Conservation (phyloP, 1,284 basidiomycete genomes). For the Macrocystidia cucumis region DNA sequence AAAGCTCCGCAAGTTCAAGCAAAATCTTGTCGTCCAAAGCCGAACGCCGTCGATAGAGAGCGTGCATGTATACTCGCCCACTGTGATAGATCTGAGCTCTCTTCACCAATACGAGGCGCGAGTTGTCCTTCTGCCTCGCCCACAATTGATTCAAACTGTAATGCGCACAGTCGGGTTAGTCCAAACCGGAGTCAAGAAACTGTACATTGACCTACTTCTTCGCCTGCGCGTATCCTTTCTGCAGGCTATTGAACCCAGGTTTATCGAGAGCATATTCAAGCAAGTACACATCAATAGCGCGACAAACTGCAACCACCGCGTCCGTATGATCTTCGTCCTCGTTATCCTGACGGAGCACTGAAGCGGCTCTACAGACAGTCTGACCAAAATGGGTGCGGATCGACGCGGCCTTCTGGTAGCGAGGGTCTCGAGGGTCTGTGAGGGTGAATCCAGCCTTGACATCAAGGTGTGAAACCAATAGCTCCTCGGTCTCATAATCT, state of each 20-base stretch:
- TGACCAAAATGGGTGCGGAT: conserved; percentile 67
- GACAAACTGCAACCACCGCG: conserved; percentile 65
- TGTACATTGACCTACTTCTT: conserved; percentile 48
- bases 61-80: conserved; percentile 68
- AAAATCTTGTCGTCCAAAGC: conserved; percentile 78
- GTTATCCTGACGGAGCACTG: conserved; percentile 48
- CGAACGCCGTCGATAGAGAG: conserved; percentile 76
- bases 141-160: conserved; percentile 59
- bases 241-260: conserved; percentile 49
- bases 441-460: conserved; percentile 74
- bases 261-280: conserved; percentile 67
- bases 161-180: conserved; percentile 3
- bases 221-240: conserved; percentile 62
- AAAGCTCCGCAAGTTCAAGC: conserved; percentile 74
- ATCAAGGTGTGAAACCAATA: conserved; percentile 55
- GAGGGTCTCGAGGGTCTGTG: conserved; percentile 66
- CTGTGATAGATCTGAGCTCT: conserved; percentile 75
- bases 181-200: background rate
- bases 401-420: conserved; percentile 58
- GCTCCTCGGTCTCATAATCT: conserved; percentile 55
- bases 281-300: conserved; percentile 69
- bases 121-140: conserved; percentile 68
- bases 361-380: conserved; percentile 65
- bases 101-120: conserved; percentile 71
- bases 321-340: conserved; percentile 89